Conservation (phyloP, 129 eudicot genomes). For the Tagetes erecta region DNA sequence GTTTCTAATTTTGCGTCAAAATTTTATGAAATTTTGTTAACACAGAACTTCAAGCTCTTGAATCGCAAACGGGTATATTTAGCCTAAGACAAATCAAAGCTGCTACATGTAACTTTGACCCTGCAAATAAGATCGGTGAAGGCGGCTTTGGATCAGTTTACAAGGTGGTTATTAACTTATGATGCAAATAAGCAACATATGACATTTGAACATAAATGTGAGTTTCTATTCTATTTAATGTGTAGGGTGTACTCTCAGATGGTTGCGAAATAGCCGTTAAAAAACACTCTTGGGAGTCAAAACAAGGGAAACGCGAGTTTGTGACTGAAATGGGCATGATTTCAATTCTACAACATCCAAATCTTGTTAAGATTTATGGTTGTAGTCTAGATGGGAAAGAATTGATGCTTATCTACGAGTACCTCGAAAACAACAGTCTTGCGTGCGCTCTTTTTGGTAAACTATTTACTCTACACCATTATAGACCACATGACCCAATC, state of each 20-base stretch:
- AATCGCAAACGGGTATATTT: neutral
- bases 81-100: neutral
- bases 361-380: neutral
- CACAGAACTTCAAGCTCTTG: constrained; percentile 1
- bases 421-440: neutral
- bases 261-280: neutral
- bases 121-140: neutral
- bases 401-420: neutral
- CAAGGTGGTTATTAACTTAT: neutral
- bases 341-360: neutral
- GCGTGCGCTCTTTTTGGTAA: neutral
- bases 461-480: neutral
- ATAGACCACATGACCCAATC: no score
- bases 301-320: neutral
- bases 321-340: neutral
- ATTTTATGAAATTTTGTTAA: neutral
- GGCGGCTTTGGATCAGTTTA: neutral
- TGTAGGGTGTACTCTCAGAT: neutral
- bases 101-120: neutral
- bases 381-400: neutral
- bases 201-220: neutral
- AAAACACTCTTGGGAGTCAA: neutral
- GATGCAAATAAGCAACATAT: neutral
- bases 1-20: no score
- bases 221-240: neutral